Base-by-base conservation (phyloP, 176 grass and related monocot genomes). In the Musa itinerans region DNA sequence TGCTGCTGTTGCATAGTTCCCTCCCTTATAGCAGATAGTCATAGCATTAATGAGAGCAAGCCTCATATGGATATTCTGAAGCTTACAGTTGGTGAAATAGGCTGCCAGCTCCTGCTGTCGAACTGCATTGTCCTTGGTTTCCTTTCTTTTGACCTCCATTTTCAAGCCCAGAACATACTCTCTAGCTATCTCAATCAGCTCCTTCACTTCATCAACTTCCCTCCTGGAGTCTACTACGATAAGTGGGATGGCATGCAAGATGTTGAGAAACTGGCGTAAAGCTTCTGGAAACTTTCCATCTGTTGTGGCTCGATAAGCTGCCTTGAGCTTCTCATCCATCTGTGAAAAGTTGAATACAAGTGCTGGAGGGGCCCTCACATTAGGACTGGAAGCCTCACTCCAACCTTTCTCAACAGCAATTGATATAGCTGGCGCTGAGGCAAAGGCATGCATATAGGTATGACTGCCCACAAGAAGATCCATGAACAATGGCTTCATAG, bases 141-240 rank as follows among this genome's bases (percentile, higher is more conserved):
- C 95, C 81, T 87, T 93, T 83, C 90, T 91, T 83, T 84, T 94
- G 50, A 93, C 82, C 63, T 98, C 95, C 71, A 91, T 98, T 73
- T 79, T 98, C 63, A 98, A 86, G 70, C 95, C 95, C 11, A 94
- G 84, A 16, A 94, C 88, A 63, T 98, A 98, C 29, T 98, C 95
- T 73, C 77, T 89, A 71, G 84, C 95, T 65, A 98, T 98, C 80
- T 91, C 90, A 10, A 98, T 91, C 67, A 98, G 74, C 80, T 98
- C 90, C 70, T 98, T 98, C 63, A 98, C 86, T 77, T 98, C 95
- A 84, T 98, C 95, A 66, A 94, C 95, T 83, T 98, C 95, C 59
- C 90, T 88, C 13, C 90, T 81, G 10, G 95, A 94, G 69, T 94
- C 90, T n/a, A 98, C 95, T 17, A 98, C 86, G 20, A 94, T 70